Evolutionary conservation across 495 filamentous ascomycete genomes (phyloP).

Genomic region (Neurospora cerealis): DNA sequence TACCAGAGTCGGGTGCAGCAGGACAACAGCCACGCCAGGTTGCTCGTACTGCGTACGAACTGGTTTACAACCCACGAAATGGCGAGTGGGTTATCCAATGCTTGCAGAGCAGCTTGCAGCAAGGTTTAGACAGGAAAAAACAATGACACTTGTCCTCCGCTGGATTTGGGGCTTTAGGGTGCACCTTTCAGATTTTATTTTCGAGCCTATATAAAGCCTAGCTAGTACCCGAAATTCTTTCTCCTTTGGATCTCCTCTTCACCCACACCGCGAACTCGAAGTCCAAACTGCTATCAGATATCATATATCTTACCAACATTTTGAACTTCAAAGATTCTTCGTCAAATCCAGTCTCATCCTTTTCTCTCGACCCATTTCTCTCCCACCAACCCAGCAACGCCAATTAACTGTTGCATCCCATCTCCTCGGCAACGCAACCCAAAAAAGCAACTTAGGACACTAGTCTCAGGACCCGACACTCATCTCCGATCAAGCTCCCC

Average conservation of each 20-base stretch:
- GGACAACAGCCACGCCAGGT: background rate
- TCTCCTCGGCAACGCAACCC: no score
- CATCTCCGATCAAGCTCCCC: no score
- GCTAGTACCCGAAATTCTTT: no score
- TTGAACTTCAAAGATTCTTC: background rate
- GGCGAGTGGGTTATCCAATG: constrained; percentile 22
- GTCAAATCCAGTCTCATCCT: background rate
- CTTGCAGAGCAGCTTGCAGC: background rate
- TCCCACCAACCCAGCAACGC: background rate
- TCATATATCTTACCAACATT: background rate
- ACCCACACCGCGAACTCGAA: no score
- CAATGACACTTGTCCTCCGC: background rate
- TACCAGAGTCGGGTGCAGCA: background rate
- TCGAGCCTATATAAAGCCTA: background rate
- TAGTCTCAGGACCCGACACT: no score
- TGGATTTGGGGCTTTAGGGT: no score
- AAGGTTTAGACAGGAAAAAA: background rate
- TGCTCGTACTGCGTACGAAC: constrained; percentile 19
- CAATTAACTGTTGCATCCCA: no score
- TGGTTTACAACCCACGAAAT: constrained; percentile 28
- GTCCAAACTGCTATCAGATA: background rate
- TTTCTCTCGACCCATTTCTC: background rate
- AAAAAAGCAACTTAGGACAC: no score
- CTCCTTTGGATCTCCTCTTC: no score
- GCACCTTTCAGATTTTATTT: no score